phyloP scores from a whole-genome alignment of 257 asterid species.

The Ilex aquifolium region DNA sequence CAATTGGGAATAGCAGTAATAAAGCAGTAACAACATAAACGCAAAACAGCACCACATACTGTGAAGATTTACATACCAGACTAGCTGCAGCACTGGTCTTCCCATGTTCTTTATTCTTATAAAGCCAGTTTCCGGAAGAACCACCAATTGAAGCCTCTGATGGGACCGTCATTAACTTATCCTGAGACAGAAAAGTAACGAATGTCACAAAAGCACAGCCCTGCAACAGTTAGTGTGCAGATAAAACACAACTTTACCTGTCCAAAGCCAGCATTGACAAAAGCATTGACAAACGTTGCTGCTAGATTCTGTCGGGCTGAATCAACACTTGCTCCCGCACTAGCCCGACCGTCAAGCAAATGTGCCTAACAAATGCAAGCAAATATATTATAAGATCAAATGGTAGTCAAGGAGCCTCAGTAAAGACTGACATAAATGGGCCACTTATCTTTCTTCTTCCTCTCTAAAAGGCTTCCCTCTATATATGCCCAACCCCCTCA shows the following conservation, averaged over 20 bases:
- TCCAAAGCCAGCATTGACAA: slow-evolving; percentile 97
- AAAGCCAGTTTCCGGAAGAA: slow-evolving; percentile 87
- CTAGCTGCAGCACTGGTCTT: slow-evolving; percentile 98
- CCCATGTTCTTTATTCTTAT: slow-evolving; percentile 89
- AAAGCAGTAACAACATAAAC: neutral
- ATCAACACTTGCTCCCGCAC: slow-evolving; percentile 84
- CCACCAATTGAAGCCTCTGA: slow-evolving; percentile 77
- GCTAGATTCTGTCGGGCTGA: slow-evolving; percentile 98
- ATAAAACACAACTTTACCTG: slow-evolving; percentile 43
- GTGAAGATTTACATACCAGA: slow-evolving; percentile 44
- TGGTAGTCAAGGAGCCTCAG: neutral
- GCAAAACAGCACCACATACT: neutral
- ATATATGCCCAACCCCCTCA: too few relatives aligned
- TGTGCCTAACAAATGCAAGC: slow-evolving; percentile 58
- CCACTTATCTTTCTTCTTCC: too few relatives aligned
- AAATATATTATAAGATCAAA: neutral
- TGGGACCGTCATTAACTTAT: slow-evolving; percentile 84
- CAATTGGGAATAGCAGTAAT: neutral
- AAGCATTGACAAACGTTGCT: slow-evolving; percentile 94
- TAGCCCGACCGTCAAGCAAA: slow-evolving; percentile 86
- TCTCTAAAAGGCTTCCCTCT: too few relatives aligned
- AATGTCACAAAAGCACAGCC: neutral
- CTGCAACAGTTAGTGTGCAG: neutral
- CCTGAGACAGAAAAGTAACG: slow-evolving; percentile 33
- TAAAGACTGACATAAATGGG: too few relatives aligned